A percentile compares a stretch with the other conserved stretches of the same genome.
These are phyloP conservation scores for Globisporangium camurandrum DNA, from an alignment of 352 stramenopile genomes.

Conservation along the genomic window DNA sequence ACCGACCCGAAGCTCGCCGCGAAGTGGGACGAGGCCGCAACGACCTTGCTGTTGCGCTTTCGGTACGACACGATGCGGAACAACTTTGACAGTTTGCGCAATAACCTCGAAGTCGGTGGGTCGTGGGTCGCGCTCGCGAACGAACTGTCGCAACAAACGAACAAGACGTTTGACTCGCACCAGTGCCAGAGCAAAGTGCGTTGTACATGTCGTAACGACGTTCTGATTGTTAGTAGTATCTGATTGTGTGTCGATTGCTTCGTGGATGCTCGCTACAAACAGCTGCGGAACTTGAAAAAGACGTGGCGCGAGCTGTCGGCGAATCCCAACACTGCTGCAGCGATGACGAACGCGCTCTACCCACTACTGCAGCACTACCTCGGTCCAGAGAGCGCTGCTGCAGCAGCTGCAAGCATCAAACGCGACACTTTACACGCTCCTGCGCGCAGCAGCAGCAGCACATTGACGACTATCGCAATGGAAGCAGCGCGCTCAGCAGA, in stretches of 20 bases:
- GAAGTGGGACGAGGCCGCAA: conserved; percentile 9
- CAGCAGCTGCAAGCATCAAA: neutral
- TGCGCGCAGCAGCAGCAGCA: neutral
- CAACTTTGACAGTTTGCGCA: conserved; percentile 9
- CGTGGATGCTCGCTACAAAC: neutral
- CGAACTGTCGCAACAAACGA: conserved; percentile 2
- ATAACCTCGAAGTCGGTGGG: conserved; percentile 11
- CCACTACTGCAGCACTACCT: neutral
- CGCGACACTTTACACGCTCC: neutral
- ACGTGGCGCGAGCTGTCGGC: conserved; percentile 3
- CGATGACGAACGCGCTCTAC: neutral
- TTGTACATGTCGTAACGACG: too few relatives aligned
- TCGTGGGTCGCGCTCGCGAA: conserved; percentile 7
- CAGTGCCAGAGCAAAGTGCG: conserved; percentile 15
- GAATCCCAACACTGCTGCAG: neutral
- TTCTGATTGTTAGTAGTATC: too few relatives aligned
- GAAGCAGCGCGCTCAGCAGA: too few relatives aligned
- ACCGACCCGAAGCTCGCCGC: conserved; percentile 3
- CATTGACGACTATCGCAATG: too few relatives aligned
- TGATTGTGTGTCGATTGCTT: neutral
- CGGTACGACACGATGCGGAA: conserved; percentile 5
- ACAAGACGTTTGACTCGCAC: conserved; percentile 10
- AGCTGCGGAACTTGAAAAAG: conserved; percentile 12
- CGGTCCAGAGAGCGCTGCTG: neutral
- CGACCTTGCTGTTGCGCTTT: conserved; percentile 8